These are phyloP conservation scores for Pestalotiopsis sp. DNA, from an alignment of 2,329 filamentous ascomycete genomes.

Conservation along the genomic window DNA sequence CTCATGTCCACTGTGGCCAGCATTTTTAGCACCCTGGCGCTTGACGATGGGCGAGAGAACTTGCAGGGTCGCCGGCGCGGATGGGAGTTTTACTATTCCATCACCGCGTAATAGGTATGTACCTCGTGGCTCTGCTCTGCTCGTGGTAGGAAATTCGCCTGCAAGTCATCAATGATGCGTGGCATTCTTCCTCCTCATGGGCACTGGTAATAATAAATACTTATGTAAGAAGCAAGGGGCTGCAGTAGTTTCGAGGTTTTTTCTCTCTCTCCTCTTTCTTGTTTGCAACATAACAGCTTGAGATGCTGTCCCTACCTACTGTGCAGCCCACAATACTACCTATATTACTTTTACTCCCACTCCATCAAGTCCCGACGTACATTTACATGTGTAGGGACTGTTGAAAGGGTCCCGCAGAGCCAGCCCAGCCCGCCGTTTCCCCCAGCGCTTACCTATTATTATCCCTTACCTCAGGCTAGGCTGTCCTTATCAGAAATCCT, in stretches of 20 bases:
- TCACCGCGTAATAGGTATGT: not conserved
- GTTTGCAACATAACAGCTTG: not conserved
- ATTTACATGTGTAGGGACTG: not conserved
- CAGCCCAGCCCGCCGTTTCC: not conserved
- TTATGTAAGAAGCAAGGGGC: not conserved
- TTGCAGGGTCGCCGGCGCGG: not conserved
- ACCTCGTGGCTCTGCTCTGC: not conserved
- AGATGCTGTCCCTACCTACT: too few species aligned
- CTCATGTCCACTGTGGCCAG: not conserved
- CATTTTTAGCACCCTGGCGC: not conserved
- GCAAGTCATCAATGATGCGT: not conserved
- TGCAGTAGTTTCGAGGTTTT: not conserved
- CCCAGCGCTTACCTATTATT: conserved; percentile 5
- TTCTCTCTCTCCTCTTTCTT: not conserved
- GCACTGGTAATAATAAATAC: not conserved
- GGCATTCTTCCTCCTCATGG: not conserved
- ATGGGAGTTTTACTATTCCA: not conserved
- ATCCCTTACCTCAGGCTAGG: conserved; percentile 1
- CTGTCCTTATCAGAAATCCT: conserved; percentile 12
- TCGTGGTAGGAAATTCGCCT: not conserved
- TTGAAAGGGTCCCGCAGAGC: not conserved
- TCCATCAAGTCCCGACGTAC: too few species aligned
- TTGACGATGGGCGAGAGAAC: not conserved
- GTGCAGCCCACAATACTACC: too few species aligned
- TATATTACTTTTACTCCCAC: too few species aligned